Conservation (phyloP, 306 rosid species). For the Vigna hirtella region DNA sequence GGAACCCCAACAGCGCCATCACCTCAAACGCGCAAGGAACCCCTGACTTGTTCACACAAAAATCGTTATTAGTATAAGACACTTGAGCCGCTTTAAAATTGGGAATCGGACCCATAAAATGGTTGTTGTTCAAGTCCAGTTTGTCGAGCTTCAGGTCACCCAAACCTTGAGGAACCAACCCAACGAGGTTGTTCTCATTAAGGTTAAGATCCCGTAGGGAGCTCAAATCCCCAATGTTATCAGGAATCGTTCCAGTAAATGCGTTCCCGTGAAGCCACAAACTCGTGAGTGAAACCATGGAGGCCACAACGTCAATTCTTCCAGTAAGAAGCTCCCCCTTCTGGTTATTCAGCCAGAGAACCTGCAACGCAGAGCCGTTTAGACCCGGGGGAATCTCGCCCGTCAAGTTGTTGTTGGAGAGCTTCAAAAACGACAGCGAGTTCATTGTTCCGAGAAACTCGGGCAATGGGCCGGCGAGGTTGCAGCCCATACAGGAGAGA, state of each 20-base stretch:
- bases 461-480: conserved; percentile 79
- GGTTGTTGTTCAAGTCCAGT: conserved; percentile 80
- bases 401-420: conserved; percentile 62
- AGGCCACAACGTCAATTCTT: conserved; percentile 61
- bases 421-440: conserved; percentile 66
- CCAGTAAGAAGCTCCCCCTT: conserved; percentile 66
- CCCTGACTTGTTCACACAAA: conserved; percentile 65
- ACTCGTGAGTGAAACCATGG: conserved; percentile 69
- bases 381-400: conserved; percentile 66
- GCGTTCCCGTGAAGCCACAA: conserved; percentile 93
- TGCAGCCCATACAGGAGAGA: conserved; percentile 70
- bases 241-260: conserved; percentile 78
- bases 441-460: conserved; percentile 68
- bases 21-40: conserved; percentile 73
- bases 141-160: conserved; percentile 56
- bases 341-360: conserved; percentile 80
- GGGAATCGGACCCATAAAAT: conserved; percentile 89
- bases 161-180: conserved; percentile 73
- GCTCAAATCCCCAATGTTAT: conserved; percentile 65
- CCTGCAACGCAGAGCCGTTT: conserved; percentile 53
- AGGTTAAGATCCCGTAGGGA: conserved; percentile 75
- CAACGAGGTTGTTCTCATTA: conserved; percentile 81
- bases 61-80: conserved; percentile 48
- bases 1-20: conserved; percentile 72
- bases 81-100: conserved; percentile 58